Percentiles rank a stretch among this genome's conserved stretches.
phyloP scores from a whole-genome alignment of 805 yeast species.

The Debaryomyces hansenii region DNA sequence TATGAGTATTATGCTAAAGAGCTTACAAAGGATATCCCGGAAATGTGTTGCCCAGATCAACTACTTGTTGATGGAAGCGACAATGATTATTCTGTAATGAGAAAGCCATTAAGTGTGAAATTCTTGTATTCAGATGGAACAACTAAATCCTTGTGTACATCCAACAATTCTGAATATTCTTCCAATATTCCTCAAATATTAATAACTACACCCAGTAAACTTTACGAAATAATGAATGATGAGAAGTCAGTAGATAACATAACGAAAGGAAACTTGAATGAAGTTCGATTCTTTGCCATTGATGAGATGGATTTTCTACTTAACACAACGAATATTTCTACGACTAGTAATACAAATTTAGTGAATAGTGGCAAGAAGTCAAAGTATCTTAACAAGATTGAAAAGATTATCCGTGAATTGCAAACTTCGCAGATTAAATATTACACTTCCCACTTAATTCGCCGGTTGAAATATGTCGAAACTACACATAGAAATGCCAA shows the following conservation, averaged over 20 bases:
- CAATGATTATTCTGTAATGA: constrained; percentile 8
- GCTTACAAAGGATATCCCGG: constrained; percentile 18
- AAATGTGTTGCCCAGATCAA: constrained; percentile 21
- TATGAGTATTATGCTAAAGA: constrained; percentile 11
- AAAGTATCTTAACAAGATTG: constrained; percentile 13
- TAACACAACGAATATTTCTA: constrained; percentile 11
- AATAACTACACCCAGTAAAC: constrained; percentile 15
- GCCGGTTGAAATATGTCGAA: constrained; percentile 3
- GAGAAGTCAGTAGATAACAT: neutral
- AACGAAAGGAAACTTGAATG: constrained; percentile 5
- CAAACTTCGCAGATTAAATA: constrained; percentile 11
- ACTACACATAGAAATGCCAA: neutral
- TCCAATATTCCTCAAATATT: constrained; percentile 17
- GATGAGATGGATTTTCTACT: constrained; percentile 21
- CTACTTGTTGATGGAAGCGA: constrained; percentile 5
- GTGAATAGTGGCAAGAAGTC: constrained; percentile 11
- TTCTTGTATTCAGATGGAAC: constrained; percentile 9
- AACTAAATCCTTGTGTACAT: neutral
- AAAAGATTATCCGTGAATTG: constrained; percentile 8
- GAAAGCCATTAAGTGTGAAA: constrained; percentile 17
- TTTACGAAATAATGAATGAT: constrained; percentile 8
- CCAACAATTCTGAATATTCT: neutral
- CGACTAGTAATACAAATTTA: constrained; percentile 1
- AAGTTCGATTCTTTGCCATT: constrained; percentile 18
- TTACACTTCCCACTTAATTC: constrained; percentile 5